Percentiles rank a stretch among this genome's conserved stretches.
These are phyloP conservation scores for Colletotrichum spaethianum DNA, from an alignment of 2,329 filamentous ascomycete genomes.

Conservation along the genomic window DNA sequence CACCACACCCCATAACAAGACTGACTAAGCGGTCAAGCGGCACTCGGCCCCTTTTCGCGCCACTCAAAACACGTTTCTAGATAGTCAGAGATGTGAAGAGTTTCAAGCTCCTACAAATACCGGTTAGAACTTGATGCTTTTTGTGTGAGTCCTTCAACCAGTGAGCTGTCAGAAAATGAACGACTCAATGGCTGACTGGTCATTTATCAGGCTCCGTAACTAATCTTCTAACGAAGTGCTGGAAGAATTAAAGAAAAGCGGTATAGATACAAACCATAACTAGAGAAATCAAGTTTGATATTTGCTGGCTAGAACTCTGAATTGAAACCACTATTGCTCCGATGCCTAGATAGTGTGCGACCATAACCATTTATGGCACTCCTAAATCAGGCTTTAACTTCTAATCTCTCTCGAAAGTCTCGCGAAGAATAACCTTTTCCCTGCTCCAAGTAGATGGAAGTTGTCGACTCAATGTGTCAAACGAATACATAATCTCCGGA, in stretches of 20 bases:
- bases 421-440: background rate
- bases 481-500: conserved; percentile 16
- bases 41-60: too few relatives aligned
- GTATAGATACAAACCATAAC: too few relatives aligned
- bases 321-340: background rate
- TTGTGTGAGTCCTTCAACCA: background rate
- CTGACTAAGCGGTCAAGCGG: too few relatives aligned
- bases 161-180: background rate
- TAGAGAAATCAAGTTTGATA: background rate
- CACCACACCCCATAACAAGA: too few relatives aligned
- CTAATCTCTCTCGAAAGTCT: background rate
- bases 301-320: background rate
- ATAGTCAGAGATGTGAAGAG: background rate
- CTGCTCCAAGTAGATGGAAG: background rate
- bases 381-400: background rate
- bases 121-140: background rate
- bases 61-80: background rate
- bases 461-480: conserved; percentile 4
- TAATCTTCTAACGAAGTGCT: too few relatives aligned
- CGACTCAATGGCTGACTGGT: background rate
- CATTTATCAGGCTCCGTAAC: too few relatives aligned
- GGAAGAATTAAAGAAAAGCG: too few relatives aligned
- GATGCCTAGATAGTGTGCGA: background rate
- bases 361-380: background rate
- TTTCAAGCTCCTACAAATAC: background rate